Conservation (phyloP, 495 filamentous ascomycete species). For the Glutinoglossum americanum region DNA sequence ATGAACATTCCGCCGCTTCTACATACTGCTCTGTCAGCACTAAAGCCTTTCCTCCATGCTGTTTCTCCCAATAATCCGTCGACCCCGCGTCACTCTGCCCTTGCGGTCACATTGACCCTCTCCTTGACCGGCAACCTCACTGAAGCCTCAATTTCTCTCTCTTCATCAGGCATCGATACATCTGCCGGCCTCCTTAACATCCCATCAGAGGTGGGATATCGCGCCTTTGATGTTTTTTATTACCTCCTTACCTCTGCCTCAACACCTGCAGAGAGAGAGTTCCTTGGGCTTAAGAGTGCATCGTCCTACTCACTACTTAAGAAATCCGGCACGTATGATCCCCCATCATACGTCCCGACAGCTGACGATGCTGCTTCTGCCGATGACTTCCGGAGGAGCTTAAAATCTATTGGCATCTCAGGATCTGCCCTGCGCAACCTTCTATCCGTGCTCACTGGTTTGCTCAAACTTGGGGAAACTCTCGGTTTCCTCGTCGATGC, state of each 20-base stretch:
- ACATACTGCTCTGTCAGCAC: conserved; percentile 50
- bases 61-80: conserved; percentile 82
- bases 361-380: conserved; percentile 85
- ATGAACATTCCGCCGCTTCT: conserved; percentile 50
- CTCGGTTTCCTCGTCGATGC: conserved; percentile 67
- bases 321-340: conserved; percentile 64
- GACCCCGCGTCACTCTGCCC: conserved; percentile 54
- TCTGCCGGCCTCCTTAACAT: conserved; percentile 60
- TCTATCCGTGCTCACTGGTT: conserved; percentile 61
- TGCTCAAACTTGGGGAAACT: conserved; percentile 82
- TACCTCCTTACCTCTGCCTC: conserved; percentile 81
- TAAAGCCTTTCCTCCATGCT: conserved; percentile 69
- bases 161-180: conserved; percentile 76
- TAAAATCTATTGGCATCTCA: conserved; percentile 83
- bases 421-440: conserved; percentile 59
- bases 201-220: conserved; percentile 55
- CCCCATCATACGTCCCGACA: conserved; percentile 75
- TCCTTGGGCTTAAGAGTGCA: conserved; percentile 62
- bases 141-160: conserved; percentile 53
- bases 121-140: conserved; percentile 60
- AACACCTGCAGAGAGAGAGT: conserved; percentile 77
- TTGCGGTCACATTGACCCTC: conserved; percentile 63
- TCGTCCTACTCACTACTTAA: conserved; percentile 59
- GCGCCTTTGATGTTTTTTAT: conserved; percentile 98
- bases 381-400: conserved; percentile 66